Conservation (phyloP, 164 flowering plant species). For the Paratinospora sagittata region DNA sequence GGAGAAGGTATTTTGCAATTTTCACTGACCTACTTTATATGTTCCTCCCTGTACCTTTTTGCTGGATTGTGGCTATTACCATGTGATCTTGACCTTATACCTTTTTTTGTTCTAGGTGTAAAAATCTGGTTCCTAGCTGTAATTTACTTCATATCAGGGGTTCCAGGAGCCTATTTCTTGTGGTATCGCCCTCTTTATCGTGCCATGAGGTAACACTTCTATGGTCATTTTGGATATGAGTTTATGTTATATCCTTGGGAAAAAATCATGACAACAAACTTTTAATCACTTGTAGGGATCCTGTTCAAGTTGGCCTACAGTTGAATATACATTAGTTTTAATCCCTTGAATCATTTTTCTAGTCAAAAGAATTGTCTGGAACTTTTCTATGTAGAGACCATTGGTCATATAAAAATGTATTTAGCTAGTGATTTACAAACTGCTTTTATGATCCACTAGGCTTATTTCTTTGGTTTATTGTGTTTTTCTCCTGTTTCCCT, state of each 20-base stretch:
- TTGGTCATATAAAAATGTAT: background rate
- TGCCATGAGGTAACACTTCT: constrained; percentile 69
- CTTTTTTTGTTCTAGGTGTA: constrained; percentile 41
- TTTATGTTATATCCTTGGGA: background rate
- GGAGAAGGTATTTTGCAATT: constrained; percentile 57
- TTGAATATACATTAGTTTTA: too few species aligned
- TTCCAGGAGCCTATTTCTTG: constrained; percentile 88
- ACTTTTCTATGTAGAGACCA: too few species aligned
- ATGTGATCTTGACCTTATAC: constrained; percentile 5
- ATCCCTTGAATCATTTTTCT: background rate
- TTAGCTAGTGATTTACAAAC: too few species aligned
- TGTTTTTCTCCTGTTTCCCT: background rate
- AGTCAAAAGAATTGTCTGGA: background rate
- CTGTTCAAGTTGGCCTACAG: too few species aligned
- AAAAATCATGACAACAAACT: background rate
- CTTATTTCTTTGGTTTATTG: background rate
- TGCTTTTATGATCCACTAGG: background rate
- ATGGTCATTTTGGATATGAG: background rate
- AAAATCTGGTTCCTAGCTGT: constrained; percentile 92
- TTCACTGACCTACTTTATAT: background rate
- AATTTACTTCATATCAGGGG: constrained; percentile 88
- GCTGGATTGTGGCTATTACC: background rate
- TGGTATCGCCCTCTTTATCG: constrained; percentile 99
- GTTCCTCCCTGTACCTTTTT: background rate
- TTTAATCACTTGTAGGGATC: too few species aligned